Evolutionary conservation across 495 filamentous ascomycete genomes (phyloP).

Genomic region (Platismatia glauca): DNA sequence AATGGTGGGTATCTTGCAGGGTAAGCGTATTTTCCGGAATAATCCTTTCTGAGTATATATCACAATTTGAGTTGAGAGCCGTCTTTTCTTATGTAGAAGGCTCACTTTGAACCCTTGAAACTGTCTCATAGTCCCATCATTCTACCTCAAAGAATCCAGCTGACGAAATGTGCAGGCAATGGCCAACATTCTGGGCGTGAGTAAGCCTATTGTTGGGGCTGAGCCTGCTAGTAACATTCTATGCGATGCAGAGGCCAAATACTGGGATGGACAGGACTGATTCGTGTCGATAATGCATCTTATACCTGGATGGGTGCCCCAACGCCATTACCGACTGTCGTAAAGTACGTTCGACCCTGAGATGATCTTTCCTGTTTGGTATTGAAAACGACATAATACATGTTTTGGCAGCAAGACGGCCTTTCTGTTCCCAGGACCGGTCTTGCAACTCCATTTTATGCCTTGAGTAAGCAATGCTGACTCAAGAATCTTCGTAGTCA

Average conservation of each 20-base stretch:
- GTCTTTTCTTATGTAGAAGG: neutral
- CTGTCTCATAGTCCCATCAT: neutral
- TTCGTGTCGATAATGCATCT: conserved; percentile 45
- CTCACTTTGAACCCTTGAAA: neutral
- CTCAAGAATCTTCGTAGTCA: too few relatives aligned
- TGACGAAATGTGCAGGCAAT: conserved; percentile 26
- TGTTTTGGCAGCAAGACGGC: too few relatives aligned
- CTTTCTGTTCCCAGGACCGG: too few relatives aligned
- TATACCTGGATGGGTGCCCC: conserved; percentile 51
- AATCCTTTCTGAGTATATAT: neutral
- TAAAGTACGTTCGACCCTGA: too few relatives aligned
- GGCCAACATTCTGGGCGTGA: conserved; percentile 50
- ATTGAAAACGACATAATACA: too few relatives aligned
- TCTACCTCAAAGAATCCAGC: neutral
- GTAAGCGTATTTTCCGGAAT: neutral
- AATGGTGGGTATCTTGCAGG: conserved; percentile 52
- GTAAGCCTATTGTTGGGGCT: conserved; percentile 17
- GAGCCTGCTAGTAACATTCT: conserved; percentile 12
- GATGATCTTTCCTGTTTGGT: too few relatives aligned
- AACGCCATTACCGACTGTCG: conserved; percentile 30
- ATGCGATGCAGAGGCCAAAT: conserved; percentile 37
- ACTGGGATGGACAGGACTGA: conserved; percentile 47
- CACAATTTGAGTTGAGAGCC: neutral
- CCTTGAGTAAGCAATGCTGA: too few relatives aligned
- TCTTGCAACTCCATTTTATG: too few relatives aligned